Evolutionary conservation across 192 early-diverging fungal species (phyloP).

Genomic region (Lobulomyces angularis): DNA sequence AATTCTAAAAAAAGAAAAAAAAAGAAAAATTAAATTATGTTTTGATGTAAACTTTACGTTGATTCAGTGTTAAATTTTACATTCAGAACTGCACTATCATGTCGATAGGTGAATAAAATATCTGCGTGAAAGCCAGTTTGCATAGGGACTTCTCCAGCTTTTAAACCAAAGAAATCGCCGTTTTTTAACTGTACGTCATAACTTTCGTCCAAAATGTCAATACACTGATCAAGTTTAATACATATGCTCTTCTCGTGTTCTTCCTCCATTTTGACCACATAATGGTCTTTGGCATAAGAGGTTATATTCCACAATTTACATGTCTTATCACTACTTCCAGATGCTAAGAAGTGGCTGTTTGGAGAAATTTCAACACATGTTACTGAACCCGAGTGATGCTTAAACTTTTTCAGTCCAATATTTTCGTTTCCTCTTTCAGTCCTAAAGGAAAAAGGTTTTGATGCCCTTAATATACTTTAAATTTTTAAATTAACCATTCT

Average conservation of each 20-base stretch:
- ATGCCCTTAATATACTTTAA: neutral
- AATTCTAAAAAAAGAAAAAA: conserved; percentile 1
- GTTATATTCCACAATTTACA: conserved; percentile 43
- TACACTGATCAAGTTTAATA: conserved; percentile 17
- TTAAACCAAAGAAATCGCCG: conserved; percentile 16
- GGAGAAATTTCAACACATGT: conserved; percentile 25
- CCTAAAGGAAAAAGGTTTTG: conserved; percentile 1
- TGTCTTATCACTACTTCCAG: conserved; percentile 38
- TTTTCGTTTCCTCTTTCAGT: conserved; percentile 18
- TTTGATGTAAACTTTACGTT: conserved; percentile 14
- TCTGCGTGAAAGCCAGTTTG: conserved; percentile 40
- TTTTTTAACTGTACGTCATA: conserved; percentile 20
- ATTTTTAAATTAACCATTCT: conserved; percentile 15
- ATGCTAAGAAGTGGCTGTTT: conserved; percentile 28
- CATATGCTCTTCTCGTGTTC: conserved; percentile 11
- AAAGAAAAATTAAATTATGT: no score
- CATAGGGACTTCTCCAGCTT: conserved; percentile 34
- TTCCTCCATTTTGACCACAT: conserved; percentile 22
- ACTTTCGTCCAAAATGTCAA: conserved; percentile 22
- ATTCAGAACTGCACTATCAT: conserved; percentile 38
- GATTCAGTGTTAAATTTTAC: conserved; percentile 29
- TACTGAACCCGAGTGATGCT: conserved; percentile 37
- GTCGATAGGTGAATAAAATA: conserved; percentile 35
- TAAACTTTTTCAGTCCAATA: conserved; percentile 17
- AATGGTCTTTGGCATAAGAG: conserved; percentile 32